These are phyloP conservation scores for Lyophyllum semitale DNA, from an alignment of 768 basidiomycete genomes.

Conservation along the genomic window DNA sequence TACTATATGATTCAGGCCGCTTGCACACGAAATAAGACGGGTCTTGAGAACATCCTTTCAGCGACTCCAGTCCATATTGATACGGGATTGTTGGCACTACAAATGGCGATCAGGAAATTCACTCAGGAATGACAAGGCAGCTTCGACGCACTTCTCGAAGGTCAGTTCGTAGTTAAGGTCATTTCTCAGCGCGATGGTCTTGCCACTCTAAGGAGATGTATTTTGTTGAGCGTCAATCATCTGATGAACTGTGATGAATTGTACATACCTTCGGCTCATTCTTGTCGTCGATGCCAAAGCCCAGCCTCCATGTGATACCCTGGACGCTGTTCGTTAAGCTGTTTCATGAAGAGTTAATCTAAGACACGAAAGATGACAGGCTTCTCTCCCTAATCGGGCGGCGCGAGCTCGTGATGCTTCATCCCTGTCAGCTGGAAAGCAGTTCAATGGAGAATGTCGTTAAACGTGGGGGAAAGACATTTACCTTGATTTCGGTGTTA, in stretches of 20 bases:
- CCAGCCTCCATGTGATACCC: slow-evolving; percentile 65
- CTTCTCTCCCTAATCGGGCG: slow-evolving; percentile 55
- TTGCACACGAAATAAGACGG: slow-evolving; percentile 10
- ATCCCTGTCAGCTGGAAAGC: slow-evolving; percentile 44
- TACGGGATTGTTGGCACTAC: slow-evolving; percentile 55
- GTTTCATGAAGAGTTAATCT: slow-evolving; percentile 1
- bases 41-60: slow-evolving; percentile 4
- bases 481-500: slow-evolving; percentile 59
- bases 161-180: slow-evolving; percentile 53
- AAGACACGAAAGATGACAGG: neutral
- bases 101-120: slow-evolving; percentile 11
- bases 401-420: slow-evolving; percentile 55
- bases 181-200: slow-evolving; percentile 53
- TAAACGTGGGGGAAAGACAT: neutral
- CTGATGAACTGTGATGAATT: neutral
- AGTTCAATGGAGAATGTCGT: neutral
- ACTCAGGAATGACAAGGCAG: neutral
- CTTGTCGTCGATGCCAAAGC: slow-evolving; percentile 54
- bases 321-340: slow-evolving; percentile 56
- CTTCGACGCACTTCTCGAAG: slow-evolving; percentile 42
- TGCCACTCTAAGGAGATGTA: slow-evolving; percentile 50
- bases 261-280: slow-evolving; percentile 55
- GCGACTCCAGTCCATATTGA: slow-evolving; percentile 44
- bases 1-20: neutral
- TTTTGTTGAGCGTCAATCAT: slow-evolving; percentile 1